Evolutionary conservation across 148 eudicot species (phyloP), one percentile per base, ranked within the genome.

Genomic region (Vaccinium darrowii): DNA sequence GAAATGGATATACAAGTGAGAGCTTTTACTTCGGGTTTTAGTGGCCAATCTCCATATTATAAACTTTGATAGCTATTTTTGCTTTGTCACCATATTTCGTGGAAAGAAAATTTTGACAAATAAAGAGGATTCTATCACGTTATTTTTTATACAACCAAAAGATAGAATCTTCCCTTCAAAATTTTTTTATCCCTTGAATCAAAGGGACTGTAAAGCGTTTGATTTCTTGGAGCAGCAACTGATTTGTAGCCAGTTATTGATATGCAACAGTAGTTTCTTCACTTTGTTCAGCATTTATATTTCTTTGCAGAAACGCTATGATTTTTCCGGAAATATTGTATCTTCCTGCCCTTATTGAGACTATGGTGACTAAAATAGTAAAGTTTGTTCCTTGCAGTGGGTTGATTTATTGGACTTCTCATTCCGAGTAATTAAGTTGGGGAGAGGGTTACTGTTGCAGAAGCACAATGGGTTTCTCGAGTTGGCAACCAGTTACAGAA

Each of bases 401-500:
- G 84, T 91, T 94, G 86, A 87, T 93, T 58, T 94, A 92, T 84
- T 94, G 98, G 98, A 92, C 94, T 49, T 93, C 96, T 81, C 96
- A 94, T 90, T 87, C 93, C 0, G 98, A 94, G 72, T 90, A 88
- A 69, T 69, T 69, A 86, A 85, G 71, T 43, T 13, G 72, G 84
- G 56, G 76, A 39, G 75, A 65, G 84, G 25, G 69, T 30, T 23
- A 30, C 56, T 73, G 51, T 36, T 27, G 84, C 13, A 76, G 81
- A 63, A 39, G 81, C n/a, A n/a, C 74, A 23, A 63, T 79, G 56
- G 77, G 39, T 3, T 54, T 49, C 30, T 39, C 33, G 12, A 5
- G 47, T 4, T 25, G 71, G 12, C 51, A 81, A 81, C 39, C 67
- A 53, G 60, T 50, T 51, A 3, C 51, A 57, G 82, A 54, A 21